Conservation (phyloP, 192 early-diverging fungal species). For the Backusella sp. region DNA sequence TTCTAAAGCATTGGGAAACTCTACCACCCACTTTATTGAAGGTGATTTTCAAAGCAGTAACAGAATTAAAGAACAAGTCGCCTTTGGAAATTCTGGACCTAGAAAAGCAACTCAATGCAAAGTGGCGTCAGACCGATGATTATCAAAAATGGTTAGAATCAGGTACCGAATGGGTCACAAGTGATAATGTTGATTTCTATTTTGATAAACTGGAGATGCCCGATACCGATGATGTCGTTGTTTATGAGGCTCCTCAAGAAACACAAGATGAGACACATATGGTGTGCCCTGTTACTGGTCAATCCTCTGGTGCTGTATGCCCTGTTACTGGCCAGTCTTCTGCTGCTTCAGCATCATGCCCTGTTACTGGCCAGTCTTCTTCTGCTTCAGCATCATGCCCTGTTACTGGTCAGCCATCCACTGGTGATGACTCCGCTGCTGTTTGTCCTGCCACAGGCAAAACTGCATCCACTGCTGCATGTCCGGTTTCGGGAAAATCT, state of each 20-base stretch:
- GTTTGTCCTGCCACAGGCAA: neutral
- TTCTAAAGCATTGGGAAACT: constrained; percentile 37
- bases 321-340: constrained; percentile 6
- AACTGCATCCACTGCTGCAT: neutral
- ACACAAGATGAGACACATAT: neutral
- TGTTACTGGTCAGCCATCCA: constrained; percentile 6
- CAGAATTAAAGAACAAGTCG: neutral
- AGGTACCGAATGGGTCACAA: neutral
- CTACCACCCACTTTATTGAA: constrained; percentile 33
- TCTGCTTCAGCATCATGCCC: neutral
- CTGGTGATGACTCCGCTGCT: neutral
- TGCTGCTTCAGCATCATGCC: neutral
- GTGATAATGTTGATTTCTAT: neutral
- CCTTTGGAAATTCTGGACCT: neutral
- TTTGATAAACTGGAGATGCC: no score
- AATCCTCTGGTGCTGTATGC: neutral
- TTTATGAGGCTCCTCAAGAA: constrained; percentile 13
- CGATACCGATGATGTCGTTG: neutral
- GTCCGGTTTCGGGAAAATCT: neutral
- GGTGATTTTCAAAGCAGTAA: constrained; percentile 12
- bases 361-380: constrained; percentile 13
- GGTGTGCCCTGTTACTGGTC: constrained; percentile 15
- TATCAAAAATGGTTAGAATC: constrained; percentile 7
- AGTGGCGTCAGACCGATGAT: constrained; percentile 18
- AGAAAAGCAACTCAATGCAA: constrained; percentile 12